phyloP scores from a whole-genome alignment of 2,329 filamentous ascomycete species.

The Ophiostoma tasmaniense region DNA sequence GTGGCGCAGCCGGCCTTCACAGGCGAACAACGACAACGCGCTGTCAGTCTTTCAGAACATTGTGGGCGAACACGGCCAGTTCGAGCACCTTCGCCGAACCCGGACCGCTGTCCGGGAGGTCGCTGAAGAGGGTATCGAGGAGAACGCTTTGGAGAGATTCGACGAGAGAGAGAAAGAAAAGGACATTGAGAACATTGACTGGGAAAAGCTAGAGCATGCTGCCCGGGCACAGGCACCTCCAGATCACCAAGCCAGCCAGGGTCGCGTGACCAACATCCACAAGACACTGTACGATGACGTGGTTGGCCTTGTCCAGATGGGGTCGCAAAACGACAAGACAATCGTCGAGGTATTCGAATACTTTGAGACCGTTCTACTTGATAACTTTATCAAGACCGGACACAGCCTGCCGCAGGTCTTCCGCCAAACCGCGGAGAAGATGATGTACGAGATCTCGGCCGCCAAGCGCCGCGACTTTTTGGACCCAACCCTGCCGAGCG shows the following conservation, averaged over 20 bases:
- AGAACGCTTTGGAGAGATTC: not conserved
- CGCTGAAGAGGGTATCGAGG: not conserved
- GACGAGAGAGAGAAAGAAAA: not conserved
- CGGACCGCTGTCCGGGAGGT: not conserved
- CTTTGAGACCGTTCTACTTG: conserved; percentile 28
- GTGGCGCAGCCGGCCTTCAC: not conserved
- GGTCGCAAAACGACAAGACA: conserved; percentile 20
- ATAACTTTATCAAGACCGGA: conserved; percentile 23
- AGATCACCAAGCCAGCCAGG: conserved; percentile 2
- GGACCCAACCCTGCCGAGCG: conserved; percentile 28
- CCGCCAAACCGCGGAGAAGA: conserved; percentile 23
- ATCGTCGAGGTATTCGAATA: conserved; percentile 26
- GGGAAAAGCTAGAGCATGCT: not conserved
- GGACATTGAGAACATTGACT: not conserved
- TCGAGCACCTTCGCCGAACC: not conserved
- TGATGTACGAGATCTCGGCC: conserved; percentile 28
- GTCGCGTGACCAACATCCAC: conserved; percentile 11
- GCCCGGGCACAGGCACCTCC: not conserved
- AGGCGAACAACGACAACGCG: conserved; percentile 13
- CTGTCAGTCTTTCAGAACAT: conserved; percentile 22
- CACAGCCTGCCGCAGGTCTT: conserved; percentile 28
- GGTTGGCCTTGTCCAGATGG: conserved; percentile 25
- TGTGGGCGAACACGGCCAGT: conserved; percentile 11
- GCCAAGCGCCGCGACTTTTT: conserved; percentile 29
- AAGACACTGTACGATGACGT: conserved; percentile 26